phyloP scores from a whole-genome alignment of 1,284 basidiomycete genomes.

The Rhodotorula sp. region DNA sequence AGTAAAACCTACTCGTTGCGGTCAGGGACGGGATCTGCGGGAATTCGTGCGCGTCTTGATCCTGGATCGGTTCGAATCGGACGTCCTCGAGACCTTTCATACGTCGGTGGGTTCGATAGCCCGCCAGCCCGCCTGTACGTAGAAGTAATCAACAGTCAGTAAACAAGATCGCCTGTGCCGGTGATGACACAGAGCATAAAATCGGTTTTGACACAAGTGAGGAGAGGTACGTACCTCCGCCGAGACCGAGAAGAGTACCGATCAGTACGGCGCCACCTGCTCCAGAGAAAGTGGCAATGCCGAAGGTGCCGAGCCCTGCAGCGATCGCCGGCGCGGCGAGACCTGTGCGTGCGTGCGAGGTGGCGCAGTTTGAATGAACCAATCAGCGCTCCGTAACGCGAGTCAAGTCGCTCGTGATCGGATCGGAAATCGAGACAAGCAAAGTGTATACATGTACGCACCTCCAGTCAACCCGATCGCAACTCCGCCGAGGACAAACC shows the following conservation, averaged over 20 bases:
- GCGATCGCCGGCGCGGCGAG: conserved; percentile 56
- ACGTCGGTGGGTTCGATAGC: conserved; percentile 53
- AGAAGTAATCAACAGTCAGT: too few species aligned
- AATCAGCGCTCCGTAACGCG: background rate
- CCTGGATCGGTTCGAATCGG: conserved; percentile 52
- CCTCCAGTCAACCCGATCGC: conserved; percentile 56
- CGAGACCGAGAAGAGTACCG: conserved; percentile 56
- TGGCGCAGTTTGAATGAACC: too few species aligned
- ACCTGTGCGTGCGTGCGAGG: conserved; percentile 41
- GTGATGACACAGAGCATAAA: too few species aligned
- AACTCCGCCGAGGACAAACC: conserved; percentile 52
- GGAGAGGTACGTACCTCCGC: conserved; percentile 48
- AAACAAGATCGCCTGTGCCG: background rate
- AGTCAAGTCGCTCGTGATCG: too few species aligned
- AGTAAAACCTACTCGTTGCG: conserved; percentile 16
- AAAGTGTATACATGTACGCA: background rate
- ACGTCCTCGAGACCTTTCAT: conserved; percentile 56
- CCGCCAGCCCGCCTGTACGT: conserved; percentile 50
- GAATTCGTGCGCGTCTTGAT: conserved; percentile 44
- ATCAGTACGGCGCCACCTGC: conserved; percentile 54
- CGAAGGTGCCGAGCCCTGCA: conserved; percentile 53
- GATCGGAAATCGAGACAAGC: background rate
- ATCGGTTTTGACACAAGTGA: background rate
- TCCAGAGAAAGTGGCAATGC: conserved; percentile 45
- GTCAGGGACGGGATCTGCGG: conserved; percentile 42